Percentiles rank a stretch among this genome's conserved stretches.
Evolutionary conservation across 2,329 filamentous ascomycete species (phyloP).

Genomic region (Samsoniella hepiali): DNA sequence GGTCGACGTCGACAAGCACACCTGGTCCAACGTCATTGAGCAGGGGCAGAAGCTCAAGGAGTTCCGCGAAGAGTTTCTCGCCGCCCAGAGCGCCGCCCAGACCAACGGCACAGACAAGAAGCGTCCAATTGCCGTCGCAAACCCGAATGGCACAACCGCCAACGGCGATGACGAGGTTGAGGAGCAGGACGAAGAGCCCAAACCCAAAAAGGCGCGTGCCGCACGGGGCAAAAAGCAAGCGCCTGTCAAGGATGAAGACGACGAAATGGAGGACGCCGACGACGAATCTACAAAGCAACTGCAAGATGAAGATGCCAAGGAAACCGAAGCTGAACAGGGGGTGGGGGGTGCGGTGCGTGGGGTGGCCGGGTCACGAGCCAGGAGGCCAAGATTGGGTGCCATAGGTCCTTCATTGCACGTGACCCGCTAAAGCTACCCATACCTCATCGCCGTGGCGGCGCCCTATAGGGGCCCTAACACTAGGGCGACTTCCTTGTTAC

Average conservation of each 20-base stretch:
- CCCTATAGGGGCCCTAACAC: too few species aligned
- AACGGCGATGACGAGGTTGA: conserved; percentile 38
- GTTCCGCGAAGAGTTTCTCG: conserved; percentile 26
- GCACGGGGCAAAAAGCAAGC: conserved; percentile 24
- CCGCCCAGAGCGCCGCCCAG: conserved; percentile 20
- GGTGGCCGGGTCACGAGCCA: background rate
- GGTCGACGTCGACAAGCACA: conserved; percentile 26
- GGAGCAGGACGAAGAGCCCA: conserved; percentile 36
- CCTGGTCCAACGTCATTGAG: conserved; percentile 27
- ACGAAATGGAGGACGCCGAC: conserved; percentile 27
- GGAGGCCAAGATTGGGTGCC: background rate
- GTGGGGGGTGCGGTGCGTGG: too few species aligned
- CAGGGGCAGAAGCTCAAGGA: conserved; percentile 24
- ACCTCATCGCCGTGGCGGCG: too few species aligned
- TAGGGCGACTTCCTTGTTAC: conserved; percentile 98
- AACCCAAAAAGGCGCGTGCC: conserved; percentile 38
- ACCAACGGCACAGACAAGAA: conserved; percentile 27
- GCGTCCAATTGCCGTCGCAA: conserved; percentile 25
- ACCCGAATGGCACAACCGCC: conserved; percentile 25
- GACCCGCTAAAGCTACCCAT: too few species aligned
- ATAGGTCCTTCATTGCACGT: too few species aligned
- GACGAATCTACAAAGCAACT: conserved; percentile 35
- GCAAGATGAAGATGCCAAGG: conserved; percentile 28
- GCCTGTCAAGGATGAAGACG: conserved; percentile 21
- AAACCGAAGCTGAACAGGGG: conserved; percentile 37